Base-by-base conservation (phyloP, 2,329 filamentous ascomycete species). In the Fusarium falciforme region DNA sequence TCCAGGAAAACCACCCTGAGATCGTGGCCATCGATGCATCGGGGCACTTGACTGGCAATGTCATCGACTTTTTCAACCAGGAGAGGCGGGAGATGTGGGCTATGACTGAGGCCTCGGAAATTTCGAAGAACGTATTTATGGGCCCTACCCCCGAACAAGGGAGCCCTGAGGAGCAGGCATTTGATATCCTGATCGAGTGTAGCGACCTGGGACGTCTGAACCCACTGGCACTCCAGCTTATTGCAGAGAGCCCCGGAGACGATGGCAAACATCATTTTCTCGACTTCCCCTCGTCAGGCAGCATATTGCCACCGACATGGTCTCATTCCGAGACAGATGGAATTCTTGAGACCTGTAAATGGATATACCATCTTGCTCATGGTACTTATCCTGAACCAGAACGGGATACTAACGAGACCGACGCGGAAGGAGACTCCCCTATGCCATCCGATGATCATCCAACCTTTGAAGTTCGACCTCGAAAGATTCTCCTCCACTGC, bases 201-300 rank as follows among this genome's bases (percentile, higher is more conserved):
- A 96, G 89, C 79, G 96, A 99, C 81, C 84, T 95, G 27, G 95
- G 95, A 3, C 91, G 92, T 54, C 87, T 98, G 14, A 93, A 95
- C 70, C 87, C 91, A 0, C 87, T 87, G n/a, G 87, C 89, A 7
- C 85, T 98, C 55, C 87, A 89, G 66, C 85, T 88, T 60, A 85
- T 95, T 66, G 88, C 90, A 33, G 88, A 92, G 75, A 84, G 88
- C 67, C 79, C 88, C 1, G 82, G 87, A 54, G 84, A 85, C 14
- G 83, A 84, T 7, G 78, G 77, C 38, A 80, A 79, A 36, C 79
- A 79, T 31, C 76, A 71, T 6, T 80, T 80, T 29, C 78, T 83
- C n/a, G 93, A 97, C 74, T 98, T 98, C 71, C 96, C 96, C 1
- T 96, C 95, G 0, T 98, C 96, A 2, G 96, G 96, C n/a, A 97